phyloP scores from a whole-genome alignment of 2,329 filamentous ascomycete genomes.

The Stagonosporopsis tanaceti region DNA sequence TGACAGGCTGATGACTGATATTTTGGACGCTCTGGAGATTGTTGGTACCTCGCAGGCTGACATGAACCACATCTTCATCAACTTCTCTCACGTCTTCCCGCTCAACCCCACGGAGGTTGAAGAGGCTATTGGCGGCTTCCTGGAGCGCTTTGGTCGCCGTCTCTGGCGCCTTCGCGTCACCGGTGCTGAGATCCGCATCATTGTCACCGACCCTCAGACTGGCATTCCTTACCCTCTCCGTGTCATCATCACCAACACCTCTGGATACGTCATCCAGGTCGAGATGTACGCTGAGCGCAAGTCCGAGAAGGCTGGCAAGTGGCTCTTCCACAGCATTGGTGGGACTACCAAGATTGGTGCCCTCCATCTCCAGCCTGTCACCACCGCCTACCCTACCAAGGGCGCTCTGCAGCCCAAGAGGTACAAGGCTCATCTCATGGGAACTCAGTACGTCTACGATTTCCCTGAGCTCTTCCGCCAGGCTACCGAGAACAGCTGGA shows the following conservation, averaged over 20 bases:
- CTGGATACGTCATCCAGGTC: slow-evolving; percentile 95
- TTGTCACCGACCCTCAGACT: slow-evolving; percentile 89
- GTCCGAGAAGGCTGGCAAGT: slow-evolving; percentile 91
- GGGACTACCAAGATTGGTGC: slow-evolving; percentile 93
- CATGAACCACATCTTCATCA: slow-evolving; percentile 99
- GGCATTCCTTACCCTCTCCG: slow-evolving; percentile 89
- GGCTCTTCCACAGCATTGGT: slow-evolving; percentile 98
- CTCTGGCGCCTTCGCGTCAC: slow-evolving; percentile 97
- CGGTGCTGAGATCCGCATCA: slow-evolving; percentile 96
- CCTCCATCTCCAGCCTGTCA: slow-evolving; percentile 91
- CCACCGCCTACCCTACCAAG: slow-evolving; percentile 95
- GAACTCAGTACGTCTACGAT: slow-evolving; percentile 98
- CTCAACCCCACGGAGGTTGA: slow-evolving; percentile 89
- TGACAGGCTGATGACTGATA: slow-evolving; percentile 95
- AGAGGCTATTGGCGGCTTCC: slow-evolving; percentile 90
- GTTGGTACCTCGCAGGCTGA: slow-evolving; percentile 99
- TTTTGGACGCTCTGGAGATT: slow-evolving; percentile 96
- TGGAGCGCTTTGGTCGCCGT: slow-evolving; percentile 93
- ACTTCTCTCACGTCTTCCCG: slow-evolving; percentile 97
- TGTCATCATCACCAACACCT: slow-evolving; percentile 97
- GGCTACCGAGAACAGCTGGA: slow-evolving; percentile 95
- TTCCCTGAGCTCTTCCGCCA: slow-evolving; percentile 99
- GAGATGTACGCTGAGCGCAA: slow-evolving; percentile 98
- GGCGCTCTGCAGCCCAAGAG: slow-evolving; percentile 98
- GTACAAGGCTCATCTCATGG: slow-evolving; percentile 99